Evolutionary conservation across 805 yeast genomes (phyloP), one percentile per base, ranked within the genome.

Genomic region (Komagataella pastoris): DNA sequence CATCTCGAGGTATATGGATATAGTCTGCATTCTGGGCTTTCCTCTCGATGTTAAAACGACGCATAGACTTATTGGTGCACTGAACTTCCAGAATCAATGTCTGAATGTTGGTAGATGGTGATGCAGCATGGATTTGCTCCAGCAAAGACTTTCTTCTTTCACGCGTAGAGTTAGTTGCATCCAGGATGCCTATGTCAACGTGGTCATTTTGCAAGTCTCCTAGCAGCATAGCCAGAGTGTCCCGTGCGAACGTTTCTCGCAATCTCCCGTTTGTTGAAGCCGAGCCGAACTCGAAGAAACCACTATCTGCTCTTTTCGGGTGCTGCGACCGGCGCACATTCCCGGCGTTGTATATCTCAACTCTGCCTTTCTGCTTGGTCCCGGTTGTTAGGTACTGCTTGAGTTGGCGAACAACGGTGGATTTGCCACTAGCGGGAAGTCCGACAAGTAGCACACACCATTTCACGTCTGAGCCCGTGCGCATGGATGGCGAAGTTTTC

Each of bases 201-300:
- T 79, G 74, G 1, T 89, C 93, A 19, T 77, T 73, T 44, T 85
- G 63, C 7, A 93, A 76, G 64, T 83, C 82, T 56, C 85, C 85
- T 21, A 88, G 71, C 50, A 93, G 68, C 59, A 83, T 84, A 54
- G 85, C 86, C 53, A 91, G 69, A 0, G 98, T 91, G 59, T 90
- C 95, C 80, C 88, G 81, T 0, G 98, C 98, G 95, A 96, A 93
- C 61, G 81, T 76, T 59, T 91, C 97, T 56, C 97, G 76, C 47
- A 87, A 70, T 14, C 40, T 30, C 30, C 74, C 71, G 8, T 77
- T 77, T 3, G 85, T 76, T 12, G 75, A 69, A 21, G 69, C 64
- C 63, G 88, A 85, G 47, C 77, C 79, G 47, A 64, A 63, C 53
- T 60, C 54, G 58, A 3, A 75, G 73, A 54, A 68, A 62, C 59